Evolutionary conservation across 2,329 filamentous ascomycete genomes (phyloP).

Genomic region (Exserohilum turcica): DNA sequence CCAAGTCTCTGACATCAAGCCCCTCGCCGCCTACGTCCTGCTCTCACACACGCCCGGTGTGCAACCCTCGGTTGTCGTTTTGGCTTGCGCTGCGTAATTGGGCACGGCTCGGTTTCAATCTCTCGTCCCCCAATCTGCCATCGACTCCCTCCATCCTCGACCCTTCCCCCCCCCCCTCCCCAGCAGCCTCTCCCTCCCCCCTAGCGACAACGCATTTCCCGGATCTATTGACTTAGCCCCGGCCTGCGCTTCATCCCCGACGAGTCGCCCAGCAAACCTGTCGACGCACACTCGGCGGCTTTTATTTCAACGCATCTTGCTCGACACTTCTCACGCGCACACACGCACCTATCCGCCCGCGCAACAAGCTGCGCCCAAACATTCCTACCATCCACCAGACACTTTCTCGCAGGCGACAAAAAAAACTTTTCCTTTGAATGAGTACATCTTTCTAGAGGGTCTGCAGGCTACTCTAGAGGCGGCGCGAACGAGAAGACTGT

Average conservation of each 20-base stretch:
- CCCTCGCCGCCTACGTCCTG: conserved; percentile 12
- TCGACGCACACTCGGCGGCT: conserved; percentile 24
- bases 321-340: neutral
- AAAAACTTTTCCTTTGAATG: conserved; percentile 44
- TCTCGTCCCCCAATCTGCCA: conserved; percentile 19
- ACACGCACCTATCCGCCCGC: conserved; percentile 1
- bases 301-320: conserved; percentile 13
- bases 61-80: conserved; percentile 14
- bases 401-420: conserved; percentile 19
- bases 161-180: too few species aligned
- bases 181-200: conserved; percentile 21
- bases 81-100: conserved; percentile 16
- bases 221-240: conserved; percentile 50
- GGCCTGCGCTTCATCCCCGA: conserved; percentile 29
- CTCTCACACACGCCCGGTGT: conserved; percentile 9
- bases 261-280: conserved; percentile 12
- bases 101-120: conserved; percentile 19
- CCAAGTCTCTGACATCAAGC: conserved; percentile 13
- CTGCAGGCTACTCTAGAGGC: conserved; percentile 43
- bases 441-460: conserved; percentile 40
- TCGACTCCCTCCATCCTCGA: conserved; percentile 9
- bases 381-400: conserved; percentile 12
- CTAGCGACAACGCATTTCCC: conserved; percentile 30
- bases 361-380: conserved; percentile 17
- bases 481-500: conserved; percentile 50